phyloP scores from a whole-genome alignment of 306 rosid species.

The Begonia masoniana region DNA sequence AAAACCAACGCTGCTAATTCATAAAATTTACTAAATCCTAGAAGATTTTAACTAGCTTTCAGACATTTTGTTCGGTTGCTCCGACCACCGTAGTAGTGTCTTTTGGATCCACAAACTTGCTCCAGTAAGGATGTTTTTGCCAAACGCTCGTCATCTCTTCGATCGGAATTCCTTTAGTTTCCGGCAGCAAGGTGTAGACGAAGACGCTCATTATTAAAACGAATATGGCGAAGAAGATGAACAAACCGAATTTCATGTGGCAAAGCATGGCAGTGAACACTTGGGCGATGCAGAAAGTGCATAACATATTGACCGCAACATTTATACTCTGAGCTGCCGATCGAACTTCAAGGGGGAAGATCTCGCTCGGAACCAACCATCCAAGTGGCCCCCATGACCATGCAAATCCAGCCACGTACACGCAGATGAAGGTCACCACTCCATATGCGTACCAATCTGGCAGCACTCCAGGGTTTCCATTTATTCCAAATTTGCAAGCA shows the following conservation, averaged over 20 bases:
- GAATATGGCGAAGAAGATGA: conserved; percentile 47
- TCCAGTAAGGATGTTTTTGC: conserved; percentile 51
- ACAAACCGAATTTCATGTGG: conserved; percentile 50
- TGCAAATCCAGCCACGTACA: conserved; percentile 44
- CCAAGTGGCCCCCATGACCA: conserved; percentile 94
- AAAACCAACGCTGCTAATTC: too few relatives aligned
- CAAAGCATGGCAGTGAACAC: conserved; percentile 56
- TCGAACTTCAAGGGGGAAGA: conserved; percentile 51
- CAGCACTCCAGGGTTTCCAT: conserved; percentile 41
- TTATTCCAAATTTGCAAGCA: conserved; percentile 44
- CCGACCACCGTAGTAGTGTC: not conserved
- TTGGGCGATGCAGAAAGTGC: conserved; percentile 57
- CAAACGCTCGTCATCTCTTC: conserved; percentile 56
- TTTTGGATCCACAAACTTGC: conserved; percentile 16
- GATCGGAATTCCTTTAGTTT: conserved; percentile 63
- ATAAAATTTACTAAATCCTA: too few relatives aligned
- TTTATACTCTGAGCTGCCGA: conserved; percentile 52
- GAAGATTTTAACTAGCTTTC: too few relatives aligned
- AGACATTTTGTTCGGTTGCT: too few relatives aligned
- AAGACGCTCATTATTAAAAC: conserved; percentile 40
- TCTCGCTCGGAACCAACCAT: conserved; percentile 76
- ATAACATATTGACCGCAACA: conserved; percentile 48
- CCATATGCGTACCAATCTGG: conserved; percentile 31
- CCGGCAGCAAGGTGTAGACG: conserved; percentile 41
- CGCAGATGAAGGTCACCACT: conserved; percentile 38